phyloP scores from a whole-genome alignment of 2,329 filamentous ascomycete species.

The Coniochaeta sp. region DNA sequence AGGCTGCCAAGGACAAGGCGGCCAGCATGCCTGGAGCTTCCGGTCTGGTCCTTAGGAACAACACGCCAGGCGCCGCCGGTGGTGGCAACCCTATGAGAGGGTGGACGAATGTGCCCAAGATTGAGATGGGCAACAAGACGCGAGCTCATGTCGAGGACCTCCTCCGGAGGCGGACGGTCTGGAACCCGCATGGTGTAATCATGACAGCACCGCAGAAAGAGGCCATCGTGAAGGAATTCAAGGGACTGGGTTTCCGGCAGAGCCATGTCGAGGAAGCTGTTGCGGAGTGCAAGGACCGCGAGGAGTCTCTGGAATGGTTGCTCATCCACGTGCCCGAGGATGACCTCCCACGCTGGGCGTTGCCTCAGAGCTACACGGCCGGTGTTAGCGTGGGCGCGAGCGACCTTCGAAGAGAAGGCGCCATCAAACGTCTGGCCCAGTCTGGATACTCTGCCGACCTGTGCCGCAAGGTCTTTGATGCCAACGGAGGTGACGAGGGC shows the following conservation, averaged over 20 bases:
- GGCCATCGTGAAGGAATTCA: constrained; percentile 64
- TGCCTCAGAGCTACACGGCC: constrained; percentile 86
- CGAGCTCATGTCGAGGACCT: constrained; percentile 73
- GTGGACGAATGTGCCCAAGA: constrained; percentile 80
- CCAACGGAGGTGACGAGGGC: constrained; percentile 63
- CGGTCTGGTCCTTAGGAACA: constrained; percentile 44
- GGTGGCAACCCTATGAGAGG: constrained; percentile 51
- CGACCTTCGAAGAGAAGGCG: constrained; percentile 72
- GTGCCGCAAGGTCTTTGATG: constrained; percentile 70
- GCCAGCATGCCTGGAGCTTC: constrained; percentile 54
- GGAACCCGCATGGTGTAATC: constrained; percentile 74
- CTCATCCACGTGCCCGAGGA: constrained; percentile 96
- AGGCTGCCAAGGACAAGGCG: constrained; percentile 61
- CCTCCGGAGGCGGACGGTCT: constrained; percentile 69
- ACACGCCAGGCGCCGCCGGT: constrained; percentile 25
- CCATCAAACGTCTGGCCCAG: constrained; percentile 72
- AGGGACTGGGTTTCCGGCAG: constrained; percentile 74
- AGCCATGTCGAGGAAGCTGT: constrained; percentile 87
- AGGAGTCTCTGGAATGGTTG: constrained; percentile 93
- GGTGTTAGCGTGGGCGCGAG: constrained; percentile 81
- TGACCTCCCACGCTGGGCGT: constrained; percentile 84
- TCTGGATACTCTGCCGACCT: constrained; percentile 82
- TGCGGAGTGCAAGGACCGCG: constrained; percentile 79
- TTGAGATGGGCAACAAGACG: constrained; percentile 84
- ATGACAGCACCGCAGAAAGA: constrained; percentile 53